Evolutionary conservation across 2,329 filamentous ascomycete genomes (phyloP).

Genomic region (Sodiomyces alkalinus): DNA sequence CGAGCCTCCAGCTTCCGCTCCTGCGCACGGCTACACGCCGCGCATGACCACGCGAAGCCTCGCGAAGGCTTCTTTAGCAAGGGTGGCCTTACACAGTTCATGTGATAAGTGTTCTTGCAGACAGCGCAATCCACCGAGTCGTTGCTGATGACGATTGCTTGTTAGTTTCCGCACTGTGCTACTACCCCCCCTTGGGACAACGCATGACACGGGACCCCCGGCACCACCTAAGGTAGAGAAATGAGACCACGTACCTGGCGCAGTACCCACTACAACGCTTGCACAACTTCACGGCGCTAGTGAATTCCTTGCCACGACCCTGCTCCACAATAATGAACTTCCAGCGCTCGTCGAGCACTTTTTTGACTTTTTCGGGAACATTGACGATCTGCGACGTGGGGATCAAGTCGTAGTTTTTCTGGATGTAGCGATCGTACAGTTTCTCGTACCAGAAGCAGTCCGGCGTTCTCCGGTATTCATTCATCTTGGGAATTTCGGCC

Average conservation of each 20-base stretch:
- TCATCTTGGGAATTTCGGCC: conserved; percentile 68
- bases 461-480: conserved; percentile 68
- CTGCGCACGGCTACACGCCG: conserved; percentile 87
- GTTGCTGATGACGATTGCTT: conserved; percentile 39
- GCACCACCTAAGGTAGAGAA: too few relatives aligned
- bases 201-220: not conserved
- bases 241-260: conserved; percentile 50
- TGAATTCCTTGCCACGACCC: conserved; percentile 85
- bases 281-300: conserved; percentile 89
- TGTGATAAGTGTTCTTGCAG: conserved; percentile 90
- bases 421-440: conserved; percentile 94
- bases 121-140: conserved; percentile 97
- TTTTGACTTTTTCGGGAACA: conserved; percentile 88
- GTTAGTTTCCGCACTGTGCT: conserved; percentile 5
- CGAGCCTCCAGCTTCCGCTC: conserved; percentile 84
- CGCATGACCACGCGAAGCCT: conserved; percentile 96
- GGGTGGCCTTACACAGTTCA: conserved; percentile 90
- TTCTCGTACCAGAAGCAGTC: conserved; percentile 97
- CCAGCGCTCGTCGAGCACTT: conserved; percentile 90
- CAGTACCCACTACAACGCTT: conserved; percentile 86
- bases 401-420: conserved; percentile 94
- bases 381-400: conserved; percentile 89
- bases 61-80: conserved; percentile 90
- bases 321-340: conserved; percentile 91
- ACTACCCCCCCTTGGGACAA: too few relatives aligned